Conservation (phyloP, 331 rosid genomes). For the Stylosanthes scabra region DNA sequence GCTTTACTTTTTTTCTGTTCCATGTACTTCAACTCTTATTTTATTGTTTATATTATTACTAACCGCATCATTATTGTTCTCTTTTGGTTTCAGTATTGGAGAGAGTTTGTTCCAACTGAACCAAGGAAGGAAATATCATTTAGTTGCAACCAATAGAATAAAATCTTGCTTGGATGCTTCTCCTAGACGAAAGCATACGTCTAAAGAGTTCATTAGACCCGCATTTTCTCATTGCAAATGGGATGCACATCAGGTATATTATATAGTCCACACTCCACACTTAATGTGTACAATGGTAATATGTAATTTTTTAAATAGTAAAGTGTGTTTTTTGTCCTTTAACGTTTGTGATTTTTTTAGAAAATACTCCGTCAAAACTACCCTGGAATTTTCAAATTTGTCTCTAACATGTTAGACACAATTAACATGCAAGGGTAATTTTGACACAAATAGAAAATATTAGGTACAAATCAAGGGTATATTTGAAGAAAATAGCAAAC, state of each 20-base stretch:
- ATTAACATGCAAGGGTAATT: too few relatives aligned
- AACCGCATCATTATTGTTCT: slow-evolving; percentile 12
- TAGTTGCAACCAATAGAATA: slow-evolving; percentile 49
- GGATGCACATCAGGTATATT: slow-evolving; percentile 82
- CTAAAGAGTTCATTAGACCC: slow-evolving; percentile 61
- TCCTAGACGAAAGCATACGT: slow-evolving; percentile 65
- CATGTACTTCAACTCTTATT: slow-evolving; percentile 27
- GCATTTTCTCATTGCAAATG: slow-evolving; percentile 74
- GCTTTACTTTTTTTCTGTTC: slow-evolving; percentile 33
- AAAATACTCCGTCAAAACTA: too few relatives aligned
- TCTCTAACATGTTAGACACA: too few relatives aligned
- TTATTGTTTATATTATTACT: slow-evolving; percentile 15
- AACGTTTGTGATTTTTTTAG: too few relatives aligned
- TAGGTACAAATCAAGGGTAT: too few relatives aligned
- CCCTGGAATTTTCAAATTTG: too few relatives aligned
- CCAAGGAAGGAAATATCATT: slow-evolving; percentile 59
- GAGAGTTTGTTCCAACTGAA: slow-evolving; percentile 43
- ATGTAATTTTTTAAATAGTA: too few relatives aligned
- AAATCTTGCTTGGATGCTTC: slow-evolving; percentile 82
- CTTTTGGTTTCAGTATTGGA: slow-evolving; percentile 51
- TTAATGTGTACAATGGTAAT: background rate
- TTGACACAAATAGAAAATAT: too few relatives aligned
- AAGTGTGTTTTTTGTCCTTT: too few relatives aligned
- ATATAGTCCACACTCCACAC: background rate
- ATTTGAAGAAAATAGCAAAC: too few relatives aligned